A percentile compares a stretch with the other conserved stretches of the same genome.
Conservation (phyloP, 1,284 basidiomycete species). For the Marasmius oreades region DNA sequence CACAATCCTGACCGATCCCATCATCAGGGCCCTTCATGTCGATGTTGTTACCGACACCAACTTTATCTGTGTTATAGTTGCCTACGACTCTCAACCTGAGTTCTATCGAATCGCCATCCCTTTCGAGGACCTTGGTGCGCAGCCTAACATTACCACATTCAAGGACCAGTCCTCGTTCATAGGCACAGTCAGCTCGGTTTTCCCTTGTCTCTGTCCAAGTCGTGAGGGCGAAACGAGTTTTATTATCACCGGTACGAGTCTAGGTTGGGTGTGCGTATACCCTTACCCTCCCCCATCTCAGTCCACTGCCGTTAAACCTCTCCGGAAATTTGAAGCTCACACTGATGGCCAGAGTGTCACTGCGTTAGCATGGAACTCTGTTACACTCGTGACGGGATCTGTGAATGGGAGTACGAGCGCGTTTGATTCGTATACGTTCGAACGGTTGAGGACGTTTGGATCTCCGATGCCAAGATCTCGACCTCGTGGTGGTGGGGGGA, state of each 20-base stretch:
- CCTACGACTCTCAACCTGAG: constrained; percentile 8
- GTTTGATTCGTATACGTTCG: constrained; percentile 67
- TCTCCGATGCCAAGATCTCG: constrained; percentile 39
- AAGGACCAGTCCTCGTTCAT: constrained; percentile 43
- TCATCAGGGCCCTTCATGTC: constrained; percentile 18
- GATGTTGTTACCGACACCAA: constrained; percentile 14
- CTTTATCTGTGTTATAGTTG: constrained; percentile 3
- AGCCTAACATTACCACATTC: constrained; percentile 26
- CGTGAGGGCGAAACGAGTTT: constrained; percentile 38
- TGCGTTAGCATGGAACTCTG: constrained; percentile 56
- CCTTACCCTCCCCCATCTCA: constrained; percentile 5
- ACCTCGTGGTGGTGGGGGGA: constrained; percentile 7
- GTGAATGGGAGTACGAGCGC: constrained; percentile 58
- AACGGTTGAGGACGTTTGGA: constrained; percentile 49
- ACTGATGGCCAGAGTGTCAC: constrained; percentile 54
- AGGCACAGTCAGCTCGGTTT: constrained; percentile 44
- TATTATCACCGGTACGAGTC: constrained; percentile 52
- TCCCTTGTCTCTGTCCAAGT: constrained; percentile 41
- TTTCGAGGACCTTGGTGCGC: constrained; percentile 13
- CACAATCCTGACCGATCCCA: not conserved
- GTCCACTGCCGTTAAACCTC: constrained; percentile 25
- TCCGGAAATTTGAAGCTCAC: constrained; percentile 55
- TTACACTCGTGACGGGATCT: constrained; percentile 61
- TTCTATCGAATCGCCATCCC: constrained; percentile 10
- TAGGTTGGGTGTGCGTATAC: constrained; percentile 60